Percentiles rank a stretch among this genome's conserved stretches.
Evolutionary conservation across 108 stramenopile genomes (phyloP).

Genomic region (Schizochytrium sp.): DNA sequence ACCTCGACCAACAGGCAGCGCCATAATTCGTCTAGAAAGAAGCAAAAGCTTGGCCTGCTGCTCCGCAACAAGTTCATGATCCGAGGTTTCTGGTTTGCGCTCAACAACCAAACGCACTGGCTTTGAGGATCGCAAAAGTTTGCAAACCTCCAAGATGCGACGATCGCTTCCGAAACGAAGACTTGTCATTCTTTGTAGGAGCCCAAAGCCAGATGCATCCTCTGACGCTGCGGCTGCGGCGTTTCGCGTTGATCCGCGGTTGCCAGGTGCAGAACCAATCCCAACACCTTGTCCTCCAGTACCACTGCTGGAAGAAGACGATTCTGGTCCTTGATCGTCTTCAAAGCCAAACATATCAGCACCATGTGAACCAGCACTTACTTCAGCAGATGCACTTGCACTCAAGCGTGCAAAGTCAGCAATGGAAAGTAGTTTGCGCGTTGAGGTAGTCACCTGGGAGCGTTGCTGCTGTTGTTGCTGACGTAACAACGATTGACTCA

Average conservation of each 20-base stretch:
- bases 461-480: conserved; percentile 35
- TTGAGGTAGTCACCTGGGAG: background rate
- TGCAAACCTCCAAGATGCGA: conserved; percentile 86
- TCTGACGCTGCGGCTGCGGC: background rate
- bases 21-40: conserved; percentile 85
- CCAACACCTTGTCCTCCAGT: background rate
- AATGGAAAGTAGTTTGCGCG: conserved; percentile 13
- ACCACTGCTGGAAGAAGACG: background rate
- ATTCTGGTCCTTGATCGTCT: background rate
- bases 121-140: conserved; percentile 88
- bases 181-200: conserved; percentile 81
- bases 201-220: conserved; percentile 67
- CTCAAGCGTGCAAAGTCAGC: conserved; percentile 49
- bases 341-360: conserved; percentile 20
- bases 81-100: conserved; percentile 85
- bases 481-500: background rate
- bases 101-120: conserved; percentile 84
- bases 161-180: conserved; percentile 91
- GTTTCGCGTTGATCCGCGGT: background rate
- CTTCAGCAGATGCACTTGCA: conserved; percentile 52
- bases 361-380: conserved; percentile 4
- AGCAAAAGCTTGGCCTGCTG: conserved; percentile 88
- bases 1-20: conserved; percentile 89
- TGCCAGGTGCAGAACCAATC: background rate
- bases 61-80: conserved; percentile 87